Base-by-base conservation (phyloP, 768 basidiomycete species). In the Amanita polypyramis region DNA sequence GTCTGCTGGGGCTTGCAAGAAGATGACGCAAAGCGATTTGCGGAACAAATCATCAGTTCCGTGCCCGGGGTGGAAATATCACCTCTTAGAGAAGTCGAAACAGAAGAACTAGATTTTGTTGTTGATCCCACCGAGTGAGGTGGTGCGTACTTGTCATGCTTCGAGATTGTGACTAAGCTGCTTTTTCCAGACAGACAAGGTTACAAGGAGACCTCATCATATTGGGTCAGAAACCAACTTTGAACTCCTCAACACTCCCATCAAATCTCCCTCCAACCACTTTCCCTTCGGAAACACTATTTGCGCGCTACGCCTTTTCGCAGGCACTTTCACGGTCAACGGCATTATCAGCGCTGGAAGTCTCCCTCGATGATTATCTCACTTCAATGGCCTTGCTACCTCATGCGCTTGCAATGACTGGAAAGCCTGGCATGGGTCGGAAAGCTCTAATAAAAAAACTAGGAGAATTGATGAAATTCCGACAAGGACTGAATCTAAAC, bases 121-220 rank as follows among this genome's bases (percentile, higher is more conserved):
- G 81, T 85, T 21, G 93, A 96, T 64, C 87, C 88, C 32, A 82
- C 71, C 45, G 90, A 94, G 92, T 95, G 66, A 60, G 78, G 69
- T 60, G 53, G 55, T 65, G 51, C 60, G 58, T 59, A 45, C 47
- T 55, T 36, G n/a, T 21, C 41, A 30, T 35, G 21, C 15, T 35
- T 25, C 50, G 38, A 35, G 46, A 46, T 35, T 39, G 34, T 52
- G 50, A 55, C 54, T 55, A 38, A 52, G 11, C 17, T 37, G 33
- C 40, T 51, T 54, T 15, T 51, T 46, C 20, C 49, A 95, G 92
- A 63, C 70, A 76, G 56, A 95, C 93, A 0, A 80, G 91, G 23
- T 70, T 96, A 45, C 89, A 93, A 58, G 93, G 93, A 27, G 92
- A 96, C 59, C 65, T 96, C 52, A 93, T 95, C 49, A 86, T 96